Percentiles rank a stretch among this genome's conserved stretches.
Conservation (phyloP, 2,329 filamentous ascomycete species). For the Didymella arachidicola region DNA sequence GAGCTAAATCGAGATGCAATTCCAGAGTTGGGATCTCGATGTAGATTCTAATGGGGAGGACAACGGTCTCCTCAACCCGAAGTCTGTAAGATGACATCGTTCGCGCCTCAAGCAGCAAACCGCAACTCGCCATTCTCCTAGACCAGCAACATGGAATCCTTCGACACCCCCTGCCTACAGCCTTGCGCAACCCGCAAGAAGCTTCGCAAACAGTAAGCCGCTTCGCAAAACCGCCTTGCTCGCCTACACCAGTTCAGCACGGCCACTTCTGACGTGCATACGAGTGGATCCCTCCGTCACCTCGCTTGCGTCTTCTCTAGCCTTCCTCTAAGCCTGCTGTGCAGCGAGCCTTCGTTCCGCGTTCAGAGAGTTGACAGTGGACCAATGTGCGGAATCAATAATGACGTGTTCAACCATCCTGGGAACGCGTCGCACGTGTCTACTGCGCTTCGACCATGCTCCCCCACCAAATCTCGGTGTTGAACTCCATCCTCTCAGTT, state of each 20-base stretch:
- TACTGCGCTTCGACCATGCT: neutral
- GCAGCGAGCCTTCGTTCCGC: neutral
- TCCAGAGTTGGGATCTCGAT: neutral
- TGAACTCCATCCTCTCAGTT: neutral
- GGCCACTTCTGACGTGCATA: conserved; percentile 8
- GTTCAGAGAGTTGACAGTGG: neutral
- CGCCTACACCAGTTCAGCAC: neutral
- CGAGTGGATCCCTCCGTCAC: conserved; percentile 4
- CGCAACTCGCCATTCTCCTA: neutral
- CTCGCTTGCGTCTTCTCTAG: conserved; percentile 2
- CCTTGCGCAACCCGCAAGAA: neutral
- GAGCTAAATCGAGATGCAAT: neutral
- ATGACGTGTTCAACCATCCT: neutral
- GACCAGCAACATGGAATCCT: neutral
- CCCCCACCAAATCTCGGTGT: neutral
- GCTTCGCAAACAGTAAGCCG: neutral
- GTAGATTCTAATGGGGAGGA: neutral
- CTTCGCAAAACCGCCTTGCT: conserved; percentile 2
- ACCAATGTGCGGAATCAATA: neutral
- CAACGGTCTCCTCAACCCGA: neutral
- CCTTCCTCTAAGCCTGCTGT: neutral
- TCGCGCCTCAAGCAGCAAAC: neutral
- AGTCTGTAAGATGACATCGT: neutral
- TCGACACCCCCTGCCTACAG: neutral
- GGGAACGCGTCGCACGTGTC: conserved; percentile 1